Percentiles rank a stretch among this genome's conserved stretches.
These are phyloP conservation scores for Ramalina intermedia DNA, from an alignment of 495 filamentous ascomycete species.

Conservation along the genomic window DNA sequence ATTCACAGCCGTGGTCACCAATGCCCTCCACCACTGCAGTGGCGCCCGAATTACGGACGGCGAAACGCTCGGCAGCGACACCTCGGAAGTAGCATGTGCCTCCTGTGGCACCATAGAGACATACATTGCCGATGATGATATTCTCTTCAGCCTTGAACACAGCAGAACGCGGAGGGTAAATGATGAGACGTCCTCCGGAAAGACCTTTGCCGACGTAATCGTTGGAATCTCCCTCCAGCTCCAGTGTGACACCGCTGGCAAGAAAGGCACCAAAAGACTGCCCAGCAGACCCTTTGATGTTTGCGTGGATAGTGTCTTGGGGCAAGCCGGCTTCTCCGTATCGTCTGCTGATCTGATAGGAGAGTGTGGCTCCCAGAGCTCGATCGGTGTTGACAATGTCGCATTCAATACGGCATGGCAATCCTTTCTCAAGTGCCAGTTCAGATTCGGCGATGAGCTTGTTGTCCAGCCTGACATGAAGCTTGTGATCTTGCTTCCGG, in stretches of 20 bases:
- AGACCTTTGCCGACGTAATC: slow-evolving; percentile 98
- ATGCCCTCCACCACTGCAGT: slow-evolving; percentile 95
- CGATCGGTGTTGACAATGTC: slow-evolving; percentile 98
- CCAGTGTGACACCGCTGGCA: slow-evolving; percentile 86
- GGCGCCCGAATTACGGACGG: slow-evolving; percentile 93
- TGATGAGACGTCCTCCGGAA: slow-evolving; percentile 86
- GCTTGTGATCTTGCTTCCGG: slow-evolving; percentile 89
- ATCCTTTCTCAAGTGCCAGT: slow-evolving; percentile 87
- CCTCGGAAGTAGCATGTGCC: slow-evolving; percentile 97
- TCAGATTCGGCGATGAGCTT: slow-evolving; percentile 97
- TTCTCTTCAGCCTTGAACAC: slow-evolving; percentile 98
- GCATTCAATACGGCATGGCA: slow-evolving; percentile 89
- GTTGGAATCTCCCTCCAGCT: slow-evolving; percentile 95
- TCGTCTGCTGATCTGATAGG: slow-evolving; percentile 87
- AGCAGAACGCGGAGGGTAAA: slow-evolving; percentile 88
- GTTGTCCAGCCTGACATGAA: slow-evolving; percentile 93
- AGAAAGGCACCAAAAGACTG: slow-evolving; percentile 97
- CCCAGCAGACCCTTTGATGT: slow-evolving; percentile 96
- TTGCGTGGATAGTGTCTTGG: slow-evolving; percentile 90
- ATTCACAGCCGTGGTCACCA: slow-evolving; percentile 97
- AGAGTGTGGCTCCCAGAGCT: slow-evolving; percentile 84
- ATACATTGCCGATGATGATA: slow-evolving; percentile 90
- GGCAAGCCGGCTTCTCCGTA: slow-evolving; percentile 87
- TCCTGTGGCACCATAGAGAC: slow-evolving; percentile 88
- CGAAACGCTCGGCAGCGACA: slow-evolving; percentile 93